Percentiles rank a stretch among this genome's conserved stretches.
These are phyloP conservation scores for Lavandula angustifolia DNA, from an alignment of 257 asterid species.

Conservation along the genomic window DNA sequence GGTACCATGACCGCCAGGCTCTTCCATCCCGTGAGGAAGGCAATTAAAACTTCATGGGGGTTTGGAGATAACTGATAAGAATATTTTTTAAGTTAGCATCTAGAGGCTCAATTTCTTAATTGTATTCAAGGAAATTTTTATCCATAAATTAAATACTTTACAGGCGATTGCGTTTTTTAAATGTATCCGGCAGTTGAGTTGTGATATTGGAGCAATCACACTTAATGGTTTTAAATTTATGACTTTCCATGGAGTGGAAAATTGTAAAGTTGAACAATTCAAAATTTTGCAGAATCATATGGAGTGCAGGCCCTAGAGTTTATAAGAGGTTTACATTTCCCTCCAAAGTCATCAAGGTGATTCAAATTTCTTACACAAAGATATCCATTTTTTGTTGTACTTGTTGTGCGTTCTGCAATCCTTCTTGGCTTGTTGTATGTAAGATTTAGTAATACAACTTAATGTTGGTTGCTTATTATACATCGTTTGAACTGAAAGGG, in stretches of 20 bases:
- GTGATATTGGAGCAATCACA: background rate
- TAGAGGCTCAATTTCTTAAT: constrained; percentile 8
- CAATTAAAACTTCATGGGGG: background rate
- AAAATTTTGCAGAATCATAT: constrained; percentile 65
- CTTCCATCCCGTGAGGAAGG: background rate
- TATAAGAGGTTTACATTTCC: constrained; percentile 79
- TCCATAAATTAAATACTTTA: background rate
- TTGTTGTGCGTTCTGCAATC: background rate
- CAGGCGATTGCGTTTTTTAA: background rate
- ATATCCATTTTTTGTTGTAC: background rate
- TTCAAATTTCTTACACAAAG: background rate
- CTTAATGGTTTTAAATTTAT: background rate
- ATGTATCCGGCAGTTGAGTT: background rate
- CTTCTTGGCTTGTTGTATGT: constrained; percentile 3
- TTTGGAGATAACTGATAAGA: background rate
- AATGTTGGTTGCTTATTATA: constrained; percentile 13
- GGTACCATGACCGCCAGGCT: background rate
- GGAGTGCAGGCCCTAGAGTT: constrained; percentile 88
- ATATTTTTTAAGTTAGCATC: constrained; percentile 1
- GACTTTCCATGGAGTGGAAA: constrained; percentile 15
- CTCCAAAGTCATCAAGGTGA: constrained; percentile 80
- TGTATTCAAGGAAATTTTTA: background rate
- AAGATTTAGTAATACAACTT: constrained; percentile 14
- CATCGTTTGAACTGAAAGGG: constrained; percentile 7
- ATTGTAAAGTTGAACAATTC: constrained; percentile 30